phyloP scores from a whole-genome alignment of 2,329 filamentous ascomycete genomes.

The Chrysoporthe cubensis region DNA sequence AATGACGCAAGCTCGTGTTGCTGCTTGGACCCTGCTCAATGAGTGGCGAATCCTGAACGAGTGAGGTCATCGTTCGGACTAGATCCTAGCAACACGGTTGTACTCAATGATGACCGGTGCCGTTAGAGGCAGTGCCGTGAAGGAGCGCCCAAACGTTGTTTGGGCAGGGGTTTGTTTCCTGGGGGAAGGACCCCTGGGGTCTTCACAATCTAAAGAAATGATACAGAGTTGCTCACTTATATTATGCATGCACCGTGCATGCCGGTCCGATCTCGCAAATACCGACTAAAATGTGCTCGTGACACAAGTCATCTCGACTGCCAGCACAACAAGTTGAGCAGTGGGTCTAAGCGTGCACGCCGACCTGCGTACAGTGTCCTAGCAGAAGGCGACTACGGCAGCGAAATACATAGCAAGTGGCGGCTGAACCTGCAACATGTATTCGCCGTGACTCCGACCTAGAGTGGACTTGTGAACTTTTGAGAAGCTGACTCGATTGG shows the following conservation, averaged over 20 bases:
- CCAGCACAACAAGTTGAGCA: not conserved
- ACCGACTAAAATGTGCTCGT: not conserved
- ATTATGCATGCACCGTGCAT: not conserved
- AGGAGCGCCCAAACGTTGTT: too few species aligned
- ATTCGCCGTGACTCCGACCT: not conserved
- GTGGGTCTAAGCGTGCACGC: not conserved
- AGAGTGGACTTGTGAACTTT: not conserved
- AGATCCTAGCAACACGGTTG: not conserved
- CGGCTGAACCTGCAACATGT: not conserved
- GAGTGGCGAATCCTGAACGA: not conserved
- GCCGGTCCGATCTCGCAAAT: not conserved
- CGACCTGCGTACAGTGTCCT: not conserved
- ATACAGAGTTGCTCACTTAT: not conserved
- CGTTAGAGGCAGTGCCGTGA: too few species aligned
- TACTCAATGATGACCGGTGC: not conserved
- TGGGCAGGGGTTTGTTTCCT: too few species aligned
- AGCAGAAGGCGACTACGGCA: not conserved
- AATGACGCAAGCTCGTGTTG: not conserved
- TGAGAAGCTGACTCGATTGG: not conserved
- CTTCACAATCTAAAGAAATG: too few species aligned
- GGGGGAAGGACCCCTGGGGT: too few species aligned
- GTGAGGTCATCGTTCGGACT: not conserved
- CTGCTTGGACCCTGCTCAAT: not conserved
- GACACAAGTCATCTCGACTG: not conserved
- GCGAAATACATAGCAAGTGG: not conserved